These are phyloP conservation scores for Cyclostephanos invisitatus DNA, from an alignment of 108 stramenopile species.

Conservation along the genomic window DNA sequence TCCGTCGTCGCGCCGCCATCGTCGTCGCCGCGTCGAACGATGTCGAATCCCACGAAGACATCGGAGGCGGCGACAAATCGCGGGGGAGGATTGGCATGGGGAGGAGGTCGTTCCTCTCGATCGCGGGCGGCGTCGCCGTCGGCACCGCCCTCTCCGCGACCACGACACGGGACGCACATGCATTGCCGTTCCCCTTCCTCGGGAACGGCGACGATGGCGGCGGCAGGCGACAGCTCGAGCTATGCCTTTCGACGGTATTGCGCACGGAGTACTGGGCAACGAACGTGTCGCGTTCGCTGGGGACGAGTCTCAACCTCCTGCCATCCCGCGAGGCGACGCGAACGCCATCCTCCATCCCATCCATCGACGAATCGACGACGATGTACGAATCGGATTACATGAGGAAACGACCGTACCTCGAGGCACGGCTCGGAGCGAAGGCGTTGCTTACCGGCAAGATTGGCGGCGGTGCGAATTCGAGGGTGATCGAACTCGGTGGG, in stretches of 20 bases:
- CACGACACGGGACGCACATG: background rate
- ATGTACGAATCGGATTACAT: constrained; percentile 1
- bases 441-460: constrained; percentile 66
- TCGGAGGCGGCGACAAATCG: background rate
- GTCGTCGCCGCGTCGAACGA: no score
- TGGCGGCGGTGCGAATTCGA: constrained; percentile 61
- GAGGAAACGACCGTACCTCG: constrained; percentile 62
- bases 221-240: constrained; percentile 59
- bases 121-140: background rate
- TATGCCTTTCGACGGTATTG: constrained; percentile 65
- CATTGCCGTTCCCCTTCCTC: background rate
- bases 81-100: no score
- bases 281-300: constrained; percentile 37
- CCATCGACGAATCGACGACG: background rate
- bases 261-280: constrained; percentile 72
- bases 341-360: background rate
- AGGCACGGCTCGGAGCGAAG: constrained; percentile 79
- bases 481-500: constrained; percentile 53
- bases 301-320: constrained; percentile 13
- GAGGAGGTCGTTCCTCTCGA: background rate
- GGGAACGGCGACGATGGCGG: background rate
- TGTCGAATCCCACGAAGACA: background rate
- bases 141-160: background rate
- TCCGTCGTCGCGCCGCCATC: no score
- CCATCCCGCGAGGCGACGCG: no score